phyloP scores from a whole-genome alignment of 148 eudicot genomes.

The Chenopodium album region DNA sequence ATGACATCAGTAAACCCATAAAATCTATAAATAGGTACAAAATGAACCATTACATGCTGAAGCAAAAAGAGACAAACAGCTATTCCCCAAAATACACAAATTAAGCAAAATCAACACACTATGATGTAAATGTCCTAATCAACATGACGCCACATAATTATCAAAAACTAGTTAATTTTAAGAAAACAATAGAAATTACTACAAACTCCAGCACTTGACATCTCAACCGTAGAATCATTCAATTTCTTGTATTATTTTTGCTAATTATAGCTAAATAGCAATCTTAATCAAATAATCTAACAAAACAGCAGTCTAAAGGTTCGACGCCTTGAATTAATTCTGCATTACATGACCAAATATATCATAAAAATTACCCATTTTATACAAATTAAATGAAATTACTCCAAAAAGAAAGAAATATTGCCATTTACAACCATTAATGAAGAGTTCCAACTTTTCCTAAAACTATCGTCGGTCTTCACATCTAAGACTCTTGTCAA shows the following conservation, averaged over 20 bases:
- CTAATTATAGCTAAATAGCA: background rate
- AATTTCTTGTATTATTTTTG: background rate
- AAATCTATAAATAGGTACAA: background rate
- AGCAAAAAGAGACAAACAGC: background rate
- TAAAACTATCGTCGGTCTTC: background rate
- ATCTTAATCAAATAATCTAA: too few species aligned
- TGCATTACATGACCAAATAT: background rate
- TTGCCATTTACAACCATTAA: background rate
- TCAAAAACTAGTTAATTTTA: background rate
- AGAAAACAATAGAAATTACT: background rate
- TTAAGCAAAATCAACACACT: background rate
- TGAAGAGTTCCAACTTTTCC: constrained; percentile 6
- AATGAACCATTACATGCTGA: background rate
- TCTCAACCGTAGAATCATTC: background rate
- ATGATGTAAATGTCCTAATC: background rate
- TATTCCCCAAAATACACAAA: background rate
- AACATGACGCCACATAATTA: background rate
- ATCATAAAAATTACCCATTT: background rate
- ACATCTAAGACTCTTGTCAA: constrained; percentile 7
- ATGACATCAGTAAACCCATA: background rate
- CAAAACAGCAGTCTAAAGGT: too few species aligned
- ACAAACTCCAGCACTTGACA: constrained; percentile 8
- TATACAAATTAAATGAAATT: background rate
- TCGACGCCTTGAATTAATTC: background rate
- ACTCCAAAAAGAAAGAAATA: background rate